These are phyloP conservation scores for Penicillium canariense DNA, from an alignment of 495 filamentous ascomycete genomes.

Conservation along the genomic window DNA sequence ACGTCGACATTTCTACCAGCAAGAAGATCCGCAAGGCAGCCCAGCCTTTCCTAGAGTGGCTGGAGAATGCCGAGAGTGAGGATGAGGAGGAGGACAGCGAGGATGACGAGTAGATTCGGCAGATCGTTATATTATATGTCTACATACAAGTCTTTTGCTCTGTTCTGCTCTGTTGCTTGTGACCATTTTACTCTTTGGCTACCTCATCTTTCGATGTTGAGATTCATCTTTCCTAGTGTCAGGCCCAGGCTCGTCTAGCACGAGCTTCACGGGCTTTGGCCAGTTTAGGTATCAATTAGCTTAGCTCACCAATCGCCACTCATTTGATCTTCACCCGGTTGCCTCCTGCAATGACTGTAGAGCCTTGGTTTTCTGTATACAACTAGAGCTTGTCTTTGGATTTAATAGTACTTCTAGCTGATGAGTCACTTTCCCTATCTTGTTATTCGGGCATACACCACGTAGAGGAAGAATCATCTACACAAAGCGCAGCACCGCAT, in stretches of 20 bases:
- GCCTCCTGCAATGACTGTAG: too few relatives aligned
- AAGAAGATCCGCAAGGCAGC: slow-evolving; percentile 96
- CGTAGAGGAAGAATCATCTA: too few relatives aligned
- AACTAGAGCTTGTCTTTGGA: background rate
- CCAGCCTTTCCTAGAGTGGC: slow-evolving; percentile 91
- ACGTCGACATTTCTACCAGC: slow-evolving; percentile 83
- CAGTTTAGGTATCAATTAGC: slow-evolving; percentile 11
- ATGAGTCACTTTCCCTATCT: too few relatives aligned
- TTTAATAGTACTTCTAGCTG: too few relatives aligned
- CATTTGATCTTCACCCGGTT: slow-evolving; percentile 16
- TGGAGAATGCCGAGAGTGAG: slow-evolving; percentile 85
- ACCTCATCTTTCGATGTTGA: background rate
- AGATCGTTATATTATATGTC: background rate
- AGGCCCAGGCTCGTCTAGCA: background rate
- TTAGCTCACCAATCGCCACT: slow-evolving; percentile 30
- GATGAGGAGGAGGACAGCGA: slow-evolving; percentile 66
- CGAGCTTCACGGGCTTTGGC: background rate
- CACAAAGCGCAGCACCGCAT: too few relatives aligned
- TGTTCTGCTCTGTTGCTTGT: background rate
- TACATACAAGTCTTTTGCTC: background rate
- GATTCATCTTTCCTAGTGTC: background rate
- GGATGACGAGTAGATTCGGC: slow-evolving; percentile 36
- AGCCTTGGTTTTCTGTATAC: background rate
- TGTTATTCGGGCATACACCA: too few relatives aligned
- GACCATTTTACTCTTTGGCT: background rate